These are phyloP conservation scores for Cladosporium sp. DNA, from an alignment of 2,329 filamentous ascomycete genomes.

Conservation along the genomic window DNA sequence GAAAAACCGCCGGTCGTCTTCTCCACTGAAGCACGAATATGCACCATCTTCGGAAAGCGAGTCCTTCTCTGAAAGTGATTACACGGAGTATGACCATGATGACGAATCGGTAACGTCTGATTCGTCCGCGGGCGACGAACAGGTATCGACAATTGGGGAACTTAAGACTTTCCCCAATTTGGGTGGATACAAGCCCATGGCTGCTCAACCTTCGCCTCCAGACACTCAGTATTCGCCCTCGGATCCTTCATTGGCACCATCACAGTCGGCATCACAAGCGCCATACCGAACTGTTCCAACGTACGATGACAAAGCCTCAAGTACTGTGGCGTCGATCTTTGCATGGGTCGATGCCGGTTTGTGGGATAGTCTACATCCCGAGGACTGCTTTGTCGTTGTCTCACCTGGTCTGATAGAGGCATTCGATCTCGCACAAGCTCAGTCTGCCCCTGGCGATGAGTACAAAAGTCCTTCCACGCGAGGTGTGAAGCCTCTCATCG, in stretches of 20 bases:
- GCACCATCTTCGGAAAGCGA: conserved; percentile 75
- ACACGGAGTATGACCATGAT: conserved; percentile 47
- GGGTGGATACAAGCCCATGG: conserved; percentile 37
- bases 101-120: conserved; percentile 53
- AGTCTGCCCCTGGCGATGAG: conserved; percentile 41
- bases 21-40: conserved; percentile 95
- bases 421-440: conserved; percentile 55
- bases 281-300: conserved; percentile 58
- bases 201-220: conserved; percentile 24
- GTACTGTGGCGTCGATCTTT: conserved; percentile 61
- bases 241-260: conserved; percentile 66
- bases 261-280: conserved; percentile 78
- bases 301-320: conserved; percentile 52
- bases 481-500: conserved; percentile 56
- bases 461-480: conserved; percentile 40
- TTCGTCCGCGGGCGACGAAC: conserved; percentile 50
- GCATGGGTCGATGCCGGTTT: conserved; percentile 63
- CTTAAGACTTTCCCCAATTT: conserved; percentile 38
- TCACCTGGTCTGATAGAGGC: conserved; percentile 66
- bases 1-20: conserved; percentile 73
- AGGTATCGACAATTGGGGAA: conserved; percentile 33
- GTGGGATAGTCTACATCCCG: conserved; percentile 62
- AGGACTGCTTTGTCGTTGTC: conserved; percentile 63
- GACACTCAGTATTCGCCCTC: conserved; percentile 39
- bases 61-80: conserved; percentile 59